These are phyloP conservation scores for Psidium guajava DNA, from an alignment of 345 rosid species.

Conservation along the genomic window DNA sequence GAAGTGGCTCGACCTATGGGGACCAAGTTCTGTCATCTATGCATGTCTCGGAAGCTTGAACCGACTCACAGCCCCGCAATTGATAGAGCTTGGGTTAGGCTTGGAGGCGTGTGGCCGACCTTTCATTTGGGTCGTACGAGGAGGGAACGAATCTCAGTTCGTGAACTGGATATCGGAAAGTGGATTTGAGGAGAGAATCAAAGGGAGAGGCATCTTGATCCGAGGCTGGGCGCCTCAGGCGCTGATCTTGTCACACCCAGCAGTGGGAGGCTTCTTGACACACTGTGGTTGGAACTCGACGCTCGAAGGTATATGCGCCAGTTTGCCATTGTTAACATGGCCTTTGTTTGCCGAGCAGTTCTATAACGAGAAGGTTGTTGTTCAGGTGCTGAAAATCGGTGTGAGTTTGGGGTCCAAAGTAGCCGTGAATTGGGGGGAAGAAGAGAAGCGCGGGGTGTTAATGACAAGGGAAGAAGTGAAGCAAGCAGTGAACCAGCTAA, in stretches of 20 bases:
- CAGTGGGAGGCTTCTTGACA: constrained; percentile 17
- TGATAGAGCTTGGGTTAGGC: constrained; percentile 36
- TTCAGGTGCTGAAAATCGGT: constrained; percentile 9
- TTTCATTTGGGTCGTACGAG: constrained; percentile 18
- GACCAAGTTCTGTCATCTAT: constrained; percentile 21
- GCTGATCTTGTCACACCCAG: constrained; percentile 10
- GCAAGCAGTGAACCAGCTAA: constrained; percentile 3
- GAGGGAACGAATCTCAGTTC: background rate
- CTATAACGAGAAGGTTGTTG: constrained; percentile 17
- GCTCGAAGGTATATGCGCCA: constrained; percentile 7
- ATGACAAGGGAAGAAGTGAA: constrained; percentile 3
- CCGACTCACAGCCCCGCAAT: constrained; percentile 9
- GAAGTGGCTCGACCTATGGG: constrained; percentile 30
- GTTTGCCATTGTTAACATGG: constrained; percentile 16
- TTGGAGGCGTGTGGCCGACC: constrained; percentile 29
- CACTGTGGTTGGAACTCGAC: constrained; percentile 29
- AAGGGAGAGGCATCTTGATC: constrained; percentile 9
- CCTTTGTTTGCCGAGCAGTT: constrained; percentile 22
- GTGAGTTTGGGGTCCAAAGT: constrained; percentile 5
- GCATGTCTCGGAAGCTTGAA: constrained; percentile 37
- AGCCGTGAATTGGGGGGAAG: background rate
- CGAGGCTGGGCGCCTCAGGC: constrained; percentile 21
- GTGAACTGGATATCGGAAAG: constrained; percentile 8
- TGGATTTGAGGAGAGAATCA: constrained; percentile 8
- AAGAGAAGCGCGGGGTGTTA: constrained; percentile 1